Evolutionary conservation across 2,329 filamentous ascomycete species (phyloP).

Genomic region (Helotiales sp.): DNA sequence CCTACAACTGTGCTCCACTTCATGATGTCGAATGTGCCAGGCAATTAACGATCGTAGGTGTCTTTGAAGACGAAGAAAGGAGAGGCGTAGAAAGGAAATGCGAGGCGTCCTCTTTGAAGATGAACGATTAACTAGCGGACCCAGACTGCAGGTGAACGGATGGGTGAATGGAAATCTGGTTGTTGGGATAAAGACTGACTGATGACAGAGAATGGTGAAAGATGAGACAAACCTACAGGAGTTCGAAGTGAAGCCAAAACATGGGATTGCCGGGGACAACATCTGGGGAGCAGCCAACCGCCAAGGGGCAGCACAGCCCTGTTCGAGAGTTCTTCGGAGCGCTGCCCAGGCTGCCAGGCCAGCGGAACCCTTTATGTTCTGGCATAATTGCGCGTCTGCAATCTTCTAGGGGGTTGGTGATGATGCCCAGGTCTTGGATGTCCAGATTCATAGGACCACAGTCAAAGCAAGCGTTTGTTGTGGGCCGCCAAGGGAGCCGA

Average conservation of each 20-base stretch:
- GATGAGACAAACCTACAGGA: constrained; percentile 2
- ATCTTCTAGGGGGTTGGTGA: constrained; percentile 17
- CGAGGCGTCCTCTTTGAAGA: neutral
- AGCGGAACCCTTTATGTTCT: constrained; percentile 4
- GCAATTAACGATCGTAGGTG: neutral
- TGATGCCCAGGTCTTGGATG: constrained; percentile 27
- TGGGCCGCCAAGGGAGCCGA: constrained; percentile 26
- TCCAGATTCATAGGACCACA: constrained; percentile 15
- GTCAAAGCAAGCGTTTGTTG: constrained; percentile 7
- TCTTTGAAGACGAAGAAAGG: neutral
- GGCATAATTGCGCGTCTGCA: constrained; percentile 24
- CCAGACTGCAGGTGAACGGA: neutral
- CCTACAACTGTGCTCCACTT: constrained; percentile 12
- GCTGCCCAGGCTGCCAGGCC: constrained; percentile 14
- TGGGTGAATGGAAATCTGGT: neutral
- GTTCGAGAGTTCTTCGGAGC: constrained; percentile 12
- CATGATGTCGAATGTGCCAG: constrained; percentile 18
- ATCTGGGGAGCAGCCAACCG: constrained; percentile 10
- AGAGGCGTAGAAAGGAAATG: neutral
- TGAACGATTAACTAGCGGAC: constrained; percentile 3
- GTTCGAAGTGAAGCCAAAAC: neutral
- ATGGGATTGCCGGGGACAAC: constrained; percentile 15
- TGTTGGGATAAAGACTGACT: constrained; percentile 10
- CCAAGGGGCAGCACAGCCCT: constrained; percentile 30
- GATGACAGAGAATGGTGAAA: neutral